Evolutionary conservation across 1,284 basidiomycete species (phyloP).

Genomic region (Ustilago hordei): DNA sequence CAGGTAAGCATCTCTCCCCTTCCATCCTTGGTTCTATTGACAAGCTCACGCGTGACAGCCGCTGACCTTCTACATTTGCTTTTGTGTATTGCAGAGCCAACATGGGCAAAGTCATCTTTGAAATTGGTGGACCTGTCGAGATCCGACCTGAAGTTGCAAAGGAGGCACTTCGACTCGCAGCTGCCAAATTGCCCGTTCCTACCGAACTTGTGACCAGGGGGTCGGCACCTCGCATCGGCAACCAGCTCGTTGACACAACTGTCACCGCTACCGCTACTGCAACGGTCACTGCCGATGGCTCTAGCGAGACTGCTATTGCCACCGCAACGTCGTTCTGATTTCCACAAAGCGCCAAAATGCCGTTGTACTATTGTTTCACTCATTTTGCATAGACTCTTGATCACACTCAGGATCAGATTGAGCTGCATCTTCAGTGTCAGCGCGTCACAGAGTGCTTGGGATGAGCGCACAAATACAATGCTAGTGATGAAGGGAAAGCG

Average conservation of each 20-base stretch:
- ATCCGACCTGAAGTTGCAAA: conserved; percentile 92
- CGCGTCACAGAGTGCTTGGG: background rate
- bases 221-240: conserved; percentile 83
- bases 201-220: conserved; percentile 86
- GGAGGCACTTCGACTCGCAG: conserved; percentile 88
- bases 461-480: conserved; percentile 4
- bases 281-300: background rate
- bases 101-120: conserved; percentile 92
- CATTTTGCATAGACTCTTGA: background rate
- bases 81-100: conserved; percentile 76
- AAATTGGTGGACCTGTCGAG: conserved; percentile 85
- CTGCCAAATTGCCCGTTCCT: conserved; percentile 87
- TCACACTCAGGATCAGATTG: background rate
- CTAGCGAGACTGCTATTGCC: background rate
- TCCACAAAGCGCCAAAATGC: background rate
- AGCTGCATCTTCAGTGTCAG: background rate
- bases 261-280: background rate
- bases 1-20: conserved; percentile 73
- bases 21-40: background rate
- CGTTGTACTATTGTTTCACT: background rate
- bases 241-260: conserved; percentile 53
- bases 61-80: background rate
- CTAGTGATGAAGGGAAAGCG: background rate
- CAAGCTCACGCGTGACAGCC: background rate
- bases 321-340: background rate